These are phyloP conservation scores for Xylaria curta DNA, from an alignment of 495 filamentous ascomycete genomes.

Conservation along the genomic window DNA sequence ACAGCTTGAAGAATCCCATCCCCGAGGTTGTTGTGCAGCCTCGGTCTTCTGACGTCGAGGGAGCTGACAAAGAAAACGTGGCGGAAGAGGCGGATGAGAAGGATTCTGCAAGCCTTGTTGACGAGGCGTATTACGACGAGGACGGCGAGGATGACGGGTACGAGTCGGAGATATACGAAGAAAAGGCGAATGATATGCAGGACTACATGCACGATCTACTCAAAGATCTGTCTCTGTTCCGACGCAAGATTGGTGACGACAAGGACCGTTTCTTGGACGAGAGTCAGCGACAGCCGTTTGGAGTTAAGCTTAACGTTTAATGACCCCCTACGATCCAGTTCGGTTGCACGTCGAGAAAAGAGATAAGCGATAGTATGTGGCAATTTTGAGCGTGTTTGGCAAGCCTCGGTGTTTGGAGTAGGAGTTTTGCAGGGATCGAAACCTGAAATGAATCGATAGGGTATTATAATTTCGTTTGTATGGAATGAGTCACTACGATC, in stretches of 20 bases:
- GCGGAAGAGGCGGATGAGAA: constrained; percentile 27
- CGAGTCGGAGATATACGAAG: constrained; percentile 57
- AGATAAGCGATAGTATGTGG: not conserved
- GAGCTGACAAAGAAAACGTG: constrained; percentile 38
- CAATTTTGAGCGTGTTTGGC: constrained; percentile 16
- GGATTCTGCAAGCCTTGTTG: constrained; percentile 34
- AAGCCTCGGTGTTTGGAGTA: constrained; percentile 29
- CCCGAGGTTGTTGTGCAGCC: constrained; percentile 51
- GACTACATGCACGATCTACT: constrained; percentile 73
- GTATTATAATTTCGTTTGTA: constrained; percentile 23
- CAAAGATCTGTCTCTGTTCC: constrained; percentile 80
- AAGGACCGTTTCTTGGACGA: constrained; percentile 57
- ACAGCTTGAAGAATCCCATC: constrained; percentile 89
- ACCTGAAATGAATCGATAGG: constrained; percentile 11
- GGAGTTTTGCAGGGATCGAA: constrained; percentile 8
- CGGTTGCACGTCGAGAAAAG: not conserved
- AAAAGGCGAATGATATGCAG: constrained; percentile 64
- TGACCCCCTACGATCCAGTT: not conserved
- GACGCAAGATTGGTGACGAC: constrained; percentile 83
- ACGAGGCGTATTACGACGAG: constrained; percentile 50
- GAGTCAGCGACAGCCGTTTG: constrained; percentile 37
- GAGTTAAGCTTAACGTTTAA: constrained; percentile 35
- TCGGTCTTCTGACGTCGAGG: constrained; percentile 24
- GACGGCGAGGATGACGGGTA: constrained; percentile 52
- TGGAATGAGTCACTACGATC: constrained; percentile 5